These are phyloP conservation scores for Megacollybia platyphylla DNA, from an alignment of 1,284 basidiomycete genomes.

Conservation along the genomic window DNA sequence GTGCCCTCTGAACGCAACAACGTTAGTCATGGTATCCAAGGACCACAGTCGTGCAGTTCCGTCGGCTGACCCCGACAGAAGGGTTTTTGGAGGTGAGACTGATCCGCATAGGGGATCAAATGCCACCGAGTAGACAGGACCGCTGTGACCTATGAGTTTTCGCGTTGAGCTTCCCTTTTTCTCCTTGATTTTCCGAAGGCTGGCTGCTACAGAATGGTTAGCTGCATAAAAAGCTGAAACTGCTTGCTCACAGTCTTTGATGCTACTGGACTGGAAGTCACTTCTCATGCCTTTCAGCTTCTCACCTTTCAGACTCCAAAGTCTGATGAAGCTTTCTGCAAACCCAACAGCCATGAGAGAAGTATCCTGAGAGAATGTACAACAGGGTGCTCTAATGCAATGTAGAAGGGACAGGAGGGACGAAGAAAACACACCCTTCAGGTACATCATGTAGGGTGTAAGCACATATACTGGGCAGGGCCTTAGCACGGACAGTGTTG, in stretches of 20 bases:
- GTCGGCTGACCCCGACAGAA: conserved; percentile 92
- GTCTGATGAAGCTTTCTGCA: conserved; percentile 86
- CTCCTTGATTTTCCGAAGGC: conserved; percentile 53
- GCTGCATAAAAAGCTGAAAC: conserved; percentile 1
- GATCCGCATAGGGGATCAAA: conserved; percentile 91
- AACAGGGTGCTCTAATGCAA: conserved; percentile 63
- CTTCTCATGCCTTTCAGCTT: conserved; percentile 69
- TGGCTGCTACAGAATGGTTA: conserved; percentile 1
- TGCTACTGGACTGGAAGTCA: conserved; percentile 56
- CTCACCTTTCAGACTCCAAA: conserved; percentile 95
- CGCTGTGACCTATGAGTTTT: conserved; percentile 94
- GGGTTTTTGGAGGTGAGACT: conserved; percentile 72
- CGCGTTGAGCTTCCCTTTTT: conserved; percentile 75
- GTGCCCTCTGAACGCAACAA: conserved; percentile 93
- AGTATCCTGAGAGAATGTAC: conserved; percentile 83
- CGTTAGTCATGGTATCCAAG: conserved; percentile 86
- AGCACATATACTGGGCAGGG: conserved; percentile 82
- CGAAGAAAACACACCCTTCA: conserved; percentile 57
- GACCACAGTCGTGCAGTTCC: conserved; percentile 91
- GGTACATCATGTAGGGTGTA: conserved; percentile 88
- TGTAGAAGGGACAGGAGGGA: conserved; percentile 6
- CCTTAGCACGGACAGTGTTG: conserved; percentile 39
- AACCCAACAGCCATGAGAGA: conserved; percentile 96
- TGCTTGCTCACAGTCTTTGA: conserved; percentile 54
- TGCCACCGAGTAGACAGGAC: conserved; percentile 87